Percentiles rank a stretch among this genome's conserved stretches.
Conservation (phyloP, 768 basidiomycete genomes). For the Hericium coralloides region DNA sequence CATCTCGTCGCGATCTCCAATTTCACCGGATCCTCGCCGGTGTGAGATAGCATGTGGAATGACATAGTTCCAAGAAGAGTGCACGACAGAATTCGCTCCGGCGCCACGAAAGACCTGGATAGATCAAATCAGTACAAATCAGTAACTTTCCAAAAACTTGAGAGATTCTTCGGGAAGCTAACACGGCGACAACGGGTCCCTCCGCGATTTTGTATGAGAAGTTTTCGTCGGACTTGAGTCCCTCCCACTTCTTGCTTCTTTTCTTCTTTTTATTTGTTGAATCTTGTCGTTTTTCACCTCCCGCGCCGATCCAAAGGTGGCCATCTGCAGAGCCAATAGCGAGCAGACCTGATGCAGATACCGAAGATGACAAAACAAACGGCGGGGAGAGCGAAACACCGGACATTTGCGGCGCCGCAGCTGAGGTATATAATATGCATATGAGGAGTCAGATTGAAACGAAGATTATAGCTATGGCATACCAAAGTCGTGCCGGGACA, state of each 20-base stretch:
- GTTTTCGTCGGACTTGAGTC: constrained; percentile 42
- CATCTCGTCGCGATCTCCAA: constrained; percentile 37
- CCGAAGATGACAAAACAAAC: constrained; percentile 55
- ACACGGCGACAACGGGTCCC: constrained; percentile 72
- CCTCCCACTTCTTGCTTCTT: constrained; percentile 63
- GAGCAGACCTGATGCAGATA: constrained; percentile 50
- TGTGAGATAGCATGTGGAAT: constrained; percentile 34
- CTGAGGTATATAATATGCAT: constrained; percentile 17
- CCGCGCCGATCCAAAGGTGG: constrained; percentile 55
- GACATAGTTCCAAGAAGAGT: constrained; percentile 54
- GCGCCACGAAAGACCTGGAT: not conserved
- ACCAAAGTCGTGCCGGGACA: constrained; percentile 59
- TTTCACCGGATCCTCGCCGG: constrained; percentile 28
- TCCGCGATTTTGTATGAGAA: constrained; percentile 46
- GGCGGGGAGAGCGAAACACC: constrained; percentile 63
- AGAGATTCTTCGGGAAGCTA: constrained; percentile 17
- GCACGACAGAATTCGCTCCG: constrained; percentile 37
- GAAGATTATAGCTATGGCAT: constrained; percentile 8
- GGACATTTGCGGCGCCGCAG: constrained; percentile 29
- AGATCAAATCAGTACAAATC: not conserved
- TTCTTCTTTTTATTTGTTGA: constrained; percentile 28
- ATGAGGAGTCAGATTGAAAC: not conserved
- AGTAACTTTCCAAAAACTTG: too few relatives aligned
- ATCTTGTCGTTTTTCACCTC: constrained; percentile 44
- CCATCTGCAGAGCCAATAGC: constrained; percentile 75